Evolutionary conservation across 495 filamentous ascomycete genomes (phyloP).

Genomic region (Copromyces sp.): DNA sequence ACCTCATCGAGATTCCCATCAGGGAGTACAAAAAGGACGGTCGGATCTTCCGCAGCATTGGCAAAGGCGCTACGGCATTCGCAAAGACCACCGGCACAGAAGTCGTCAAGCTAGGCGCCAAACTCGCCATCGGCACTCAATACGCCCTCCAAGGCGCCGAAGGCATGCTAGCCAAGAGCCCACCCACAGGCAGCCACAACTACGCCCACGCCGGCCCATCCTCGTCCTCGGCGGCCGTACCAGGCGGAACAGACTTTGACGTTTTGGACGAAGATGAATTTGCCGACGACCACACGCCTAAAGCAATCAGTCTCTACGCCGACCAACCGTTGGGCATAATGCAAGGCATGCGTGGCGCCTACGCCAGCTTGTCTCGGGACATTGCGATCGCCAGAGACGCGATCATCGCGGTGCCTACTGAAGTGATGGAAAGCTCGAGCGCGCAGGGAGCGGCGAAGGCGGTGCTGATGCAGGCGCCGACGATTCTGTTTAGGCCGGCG

Average conservation of each 20-base stretch:
- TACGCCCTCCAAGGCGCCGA: conserved; percentile 83
- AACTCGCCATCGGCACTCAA: conserved; percentile 90
- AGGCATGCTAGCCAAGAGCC: conserved; percentile 52
- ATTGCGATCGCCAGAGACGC: conserved; percentile 76
- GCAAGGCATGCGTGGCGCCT: conserved; percentile 75
- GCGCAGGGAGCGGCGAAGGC: conserved; percentile 75
- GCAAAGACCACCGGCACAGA: conserved; percentile 88
- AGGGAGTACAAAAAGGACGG: conserved; percentile 91
- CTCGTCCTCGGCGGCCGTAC: conserved; percentile 10
- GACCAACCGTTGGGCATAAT: conserved; percentile 83
- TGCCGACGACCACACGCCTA: conserved; percentile 46
- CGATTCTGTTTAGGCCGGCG: conserved; percentile 79
- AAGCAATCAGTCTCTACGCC: conserved; percentile 79
- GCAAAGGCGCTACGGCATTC: conserved; percentile 81
- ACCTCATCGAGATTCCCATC: conserved; percentile 82
- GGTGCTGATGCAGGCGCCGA: conserved; percentile 73
- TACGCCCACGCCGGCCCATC: neutral
- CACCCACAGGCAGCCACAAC: conserved; percentile 15
- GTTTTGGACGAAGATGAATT: conserved; percentile 55
- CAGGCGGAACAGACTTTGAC: conserved; percentile 20
- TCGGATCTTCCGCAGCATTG: conserved; percentile 78
- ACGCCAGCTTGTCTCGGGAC: conserved; percentile 74
- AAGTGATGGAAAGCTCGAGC: conserved; percentile 76
- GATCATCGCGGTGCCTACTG: conserved; percentile 87
- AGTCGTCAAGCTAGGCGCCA: conserved; percentile 84